Base-by-base conservation (phyloP, 2,329 filamentous ascomycete species). In the Cladophialophora chaetospira region DNA sequence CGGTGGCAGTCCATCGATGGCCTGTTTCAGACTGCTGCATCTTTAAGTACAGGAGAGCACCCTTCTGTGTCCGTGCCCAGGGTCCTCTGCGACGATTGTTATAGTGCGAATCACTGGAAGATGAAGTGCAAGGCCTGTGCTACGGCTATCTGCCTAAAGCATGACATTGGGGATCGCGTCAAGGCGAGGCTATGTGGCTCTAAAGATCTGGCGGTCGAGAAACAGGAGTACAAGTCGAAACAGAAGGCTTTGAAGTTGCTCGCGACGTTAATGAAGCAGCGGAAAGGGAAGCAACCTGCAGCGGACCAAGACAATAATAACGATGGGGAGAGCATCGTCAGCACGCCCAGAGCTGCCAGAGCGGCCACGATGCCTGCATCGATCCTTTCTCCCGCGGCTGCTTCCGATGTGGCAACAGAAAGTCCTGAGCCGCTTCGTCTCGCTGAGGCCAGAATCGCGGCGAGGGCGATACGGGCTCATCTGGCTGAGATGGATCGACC, bases 81-180 rank as follows among this genome's bases (percentile, higher is more conserved):
- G 40, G 81, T 80, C 44, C 67, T 84, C 15, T 84, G 82, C 65
- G 76, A 81, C 49, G 79, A 82, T 55, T 84, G 82, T 66, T 82
- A 82, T 61, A 75, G 78, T 26, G 79, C 77, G n/a, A 78, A 80
- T 44, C 75, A 79, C 45, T 84, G 82, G 82, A 83, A 82, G 63
- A 76, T 84, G n/a, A 75, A 79, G 35, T 84, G 82, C 67, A 79
- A 80, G 64, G 76, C 73, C 40, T 84, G 82, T 70, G 80, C 80
- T 36, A 80, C 75, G 52, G 76, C 81, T 2, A 70, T 84, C 23
- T 84, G 82, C 68, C 82, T 83, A 63, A 81, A 83, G 63, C 82
- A 84, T 66, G 82, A 84, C 62, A 77, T 84, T 42, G 77, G 81
- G 23, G 80, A 77, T 11, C 61, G 61, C 5, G 72, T 83, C 17